These are phyloP conservation scores for Effrenium voratum DNA, from an alignment of 73 alveolate species.

Conservation along the genomic window DNA sequence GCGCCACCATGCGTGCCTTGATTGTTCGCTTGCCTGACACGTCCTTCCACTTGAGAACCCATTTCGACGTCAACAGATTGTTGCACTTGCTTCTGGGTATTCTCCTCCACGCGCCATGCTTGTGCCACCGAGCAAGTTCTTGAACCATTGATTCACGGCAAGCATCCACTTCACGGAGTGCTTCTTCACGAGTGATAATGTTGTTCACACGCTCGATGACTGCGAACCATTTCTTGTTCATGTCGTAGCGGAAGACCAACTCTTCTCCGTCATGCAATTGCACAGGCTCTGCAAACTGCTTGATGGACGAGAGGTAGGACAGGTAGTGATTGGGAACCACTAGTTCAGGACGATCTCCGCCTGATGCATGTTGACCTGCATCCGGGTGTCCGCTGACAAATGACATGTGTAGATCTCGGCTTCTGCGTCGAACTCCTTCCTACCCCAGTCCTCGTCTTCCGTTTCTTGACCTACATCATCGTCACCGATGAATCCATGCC, in stretches of 20 bases:
- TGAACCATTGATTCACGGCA: not conserved
- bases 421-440: too few species aligned
- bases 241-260: not conserved
- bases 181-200: not conserved
- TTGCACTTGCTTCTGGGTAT: not conserved
- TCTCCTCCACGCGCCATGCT: not conserved
- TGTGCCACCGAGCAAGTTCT: not conserved
- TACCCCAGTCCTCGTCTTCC: too few species aligned
- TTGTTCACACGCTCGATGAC: conserved; percentile 5
- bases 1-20: not conserved
- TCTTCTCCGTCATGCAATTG: not conserved
- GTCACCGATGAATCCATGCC: too few species aligned
- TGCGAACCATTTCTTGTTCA: not conserved
- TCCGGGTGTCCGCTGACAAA: too few species aligned
- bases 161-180: not conserved
- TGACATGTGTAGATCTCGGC: too few species aligned
- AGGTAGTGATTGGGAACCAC: too few species aligned
- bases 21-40: not conserved
- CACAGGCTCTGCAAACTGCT: not conserved
- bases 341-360: too few species aligned
- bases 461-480: too few species aligned
- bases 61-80: not conserved
- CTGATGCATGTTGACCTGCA: too few species aligned
- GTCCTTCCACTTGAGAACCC: not conserved
- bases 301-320: too few species aligned